Conservation (phyloP, 257 asterid genomes). For the Scutellaria baicalensis region DNA sequence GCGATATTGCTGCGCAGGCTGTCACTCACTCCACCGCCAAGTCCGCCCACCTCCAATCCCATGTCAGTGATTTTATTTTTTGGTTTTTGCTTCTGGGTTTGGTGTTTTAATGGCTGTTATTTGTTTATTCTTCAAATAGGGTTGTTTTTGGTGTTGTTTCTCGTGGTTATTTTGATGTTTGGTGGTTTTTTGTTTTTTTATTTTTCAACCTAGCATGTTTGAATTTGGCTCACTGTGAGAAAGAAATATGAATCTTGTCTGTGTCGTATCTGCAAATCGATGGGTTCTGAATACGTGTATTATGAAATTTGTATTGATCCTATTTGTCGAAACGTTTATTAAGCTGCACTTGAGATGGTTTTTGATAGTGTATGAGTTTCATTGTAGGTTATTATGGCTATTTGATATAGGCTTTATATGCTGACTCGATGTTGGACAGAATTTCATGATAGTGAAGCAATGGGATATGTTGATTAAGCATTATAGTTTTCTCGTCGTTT, state of each 20-base stretch:
- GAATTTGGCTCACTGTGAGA: background rate
- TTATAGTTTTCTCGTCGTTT: background rate
- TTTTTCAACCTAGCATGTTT: background rate
- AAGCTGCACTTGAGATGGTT: background rate
- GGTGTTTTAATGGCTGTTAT: background rate
- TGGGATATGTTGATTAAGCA: background rate
- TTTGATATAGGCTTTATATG: background rate
- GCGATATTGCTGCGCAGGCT: constrained; percentile 71
- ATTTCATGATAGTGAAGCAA: background rate
- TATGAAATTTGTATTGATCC: background rate
- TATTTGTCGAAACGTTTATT: background rate
- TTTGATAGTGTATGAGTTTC: background rate
- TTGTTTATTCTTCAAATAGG: background rate
- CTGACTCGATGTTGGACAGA: background rate
- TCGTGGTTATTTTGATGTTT: background rate
- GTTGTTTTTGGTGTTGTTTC: background rate
- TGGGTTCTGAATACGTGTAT: background rate
- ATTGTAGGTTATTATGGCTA: background rate
- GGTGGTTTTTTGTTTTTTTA: background rate
- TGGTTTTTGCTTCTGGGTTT: background rate
- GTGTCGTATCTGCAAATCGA: background rate
- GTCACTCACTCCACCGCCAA: constrained; percentile 61
- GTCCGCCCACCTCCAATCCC: constrained; percentile 18
- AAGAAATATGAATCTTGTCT: background rate
- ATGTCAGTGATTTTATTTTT: constrained; percentile 23